Base-by-base conservation (phyloP, 495 filamentous ascomycete species). In the Aspergillus taichungensis region DNA sequence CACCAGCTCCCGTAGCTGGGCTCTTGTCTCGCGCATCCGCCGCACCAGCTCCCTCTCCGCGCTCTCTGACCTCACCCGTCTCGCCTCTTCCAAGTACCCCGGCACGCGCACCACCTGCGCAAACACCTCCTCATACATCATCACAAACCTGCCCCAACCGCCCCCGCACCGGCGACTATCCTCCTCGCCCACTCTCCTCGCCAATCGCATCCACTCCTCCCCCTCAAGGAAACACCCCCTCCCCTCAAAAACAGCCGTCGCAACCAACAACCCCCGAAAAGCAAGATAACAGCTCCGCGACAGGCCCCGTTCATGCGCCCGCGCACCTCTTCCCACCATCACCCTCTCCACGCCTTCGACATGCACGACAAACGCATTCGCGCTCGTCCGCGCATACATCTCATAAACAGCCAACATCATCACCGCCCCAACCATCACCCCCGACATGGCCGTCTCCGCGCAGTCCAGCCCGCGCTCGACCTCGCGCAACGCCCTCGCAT, bases 401-500 rank as follows among this genome's bases (percentile, higher is more conserved):
- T 67, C 64, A 43, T 56, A 67, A 5, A 65, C 51, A 12, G 60
- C 60, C n/a, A 67, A 55, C 50, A 65, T 56, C 50, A 67, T 63
- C 7, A 53, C 44, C 3, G 62, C 54, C 37, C 60, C 57, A 0
- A 67, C 40, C 57, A 65, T 65, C 12, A 55, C 60, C 37, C 60
- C 59, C 0, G 59, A 62, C 35, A 51, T 51, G 3, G 57, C 59
- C 6, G 50, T 50, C 1, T 58, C 45, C 10, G 52, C 43, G 5
- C 52, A 57, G 1, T 52, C 38, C 0, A 66, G 37, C 3, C 59
- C 61, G 6, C 35, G 40, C 29, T 59, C 43, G 1, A 60, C 41
- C 45, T 58, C 56, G 6, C 52, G 24, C 30, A 66, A 43, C 1
- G 59, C 52, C 13, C 57, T 27, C 0, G 56, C 56, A 42, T 66